These are phyloP conservation scores for Cyclostephanos tholiformis DNA, from an alignment of 108 stramenopile genomes.

Conservation along the genomic window DNA sequence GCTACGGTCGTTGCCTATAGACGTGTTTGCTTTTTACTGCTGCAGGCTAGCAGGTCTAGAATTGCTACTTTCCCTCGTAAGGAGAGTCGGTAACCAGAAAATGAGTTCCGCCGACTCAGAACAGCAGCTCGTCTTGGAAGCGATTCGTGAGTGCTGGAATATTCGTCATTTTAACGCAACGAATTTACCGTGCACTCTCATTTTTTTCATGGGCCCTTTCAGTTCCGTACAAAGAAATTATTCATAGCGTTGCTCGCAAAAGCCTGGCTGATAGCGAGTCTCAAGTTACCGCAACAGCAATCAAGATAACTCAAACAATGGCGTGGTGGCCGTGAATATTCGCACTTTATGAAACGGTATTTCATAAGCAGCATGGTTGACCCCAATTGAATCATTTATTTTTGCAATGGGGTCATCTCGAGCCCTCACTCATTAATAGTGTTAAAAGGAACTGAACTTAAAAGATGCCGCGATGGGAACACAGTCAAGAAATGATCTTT, in stretches of 20 bases:
- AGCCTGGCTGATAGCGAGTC: slow-evolving; percentile 70
- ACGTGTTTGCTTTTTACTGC: background rate
- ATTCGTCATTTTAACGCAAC: background rate
- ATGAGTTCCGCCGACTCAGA: slow-evolving; percentile 27
- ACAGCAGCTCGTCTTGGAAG: slow-evolving; percentile 63
- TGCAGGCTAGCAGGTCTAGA: slow-evolving; percentile 49
- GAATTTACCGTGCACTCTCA: background rate
- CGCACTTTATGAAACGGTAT: background rate
- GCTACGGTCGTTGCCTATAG: background rate
- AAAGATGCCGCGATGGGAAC: slow-evolving; percentile 22
- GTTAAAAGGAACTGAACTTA: background rate
- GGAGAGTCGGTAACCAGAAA: slow-evolving; percentile 31
- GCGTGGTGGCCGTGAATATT: slow-evolving; percentile 65
- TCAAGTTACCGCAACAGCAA: slow-evolving; percentile 67
- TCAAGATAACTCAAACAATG: slow-evolving; percentile 54
- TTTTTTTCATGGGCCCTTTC: background rate
- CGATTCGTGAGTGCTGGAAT: slow-evolving; percentile 34
- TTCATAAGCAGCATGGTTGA: too few relatives aligned
- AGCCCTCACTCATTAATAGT: too few relatives aligned
- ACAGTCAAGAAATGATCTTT: slow-evolving; percentile 74
- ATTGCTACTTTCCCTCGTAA: slow-evolving; percentile 40
- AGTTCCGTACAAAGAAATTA: slow-evolving; percentile 76
- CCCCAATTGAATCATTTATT: too few relatives aligned
- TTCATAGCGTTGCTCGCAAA: slow-evolving; percentile 51
- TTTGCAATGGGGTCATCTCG: too few relatives aligned